Percentiles rank a stretch among this genome's conserved stretches.
Evolutionary conservation across 768 basidiomycete species (phyloP).

Genomic region (Crassisporium funariophilum): DNA sequence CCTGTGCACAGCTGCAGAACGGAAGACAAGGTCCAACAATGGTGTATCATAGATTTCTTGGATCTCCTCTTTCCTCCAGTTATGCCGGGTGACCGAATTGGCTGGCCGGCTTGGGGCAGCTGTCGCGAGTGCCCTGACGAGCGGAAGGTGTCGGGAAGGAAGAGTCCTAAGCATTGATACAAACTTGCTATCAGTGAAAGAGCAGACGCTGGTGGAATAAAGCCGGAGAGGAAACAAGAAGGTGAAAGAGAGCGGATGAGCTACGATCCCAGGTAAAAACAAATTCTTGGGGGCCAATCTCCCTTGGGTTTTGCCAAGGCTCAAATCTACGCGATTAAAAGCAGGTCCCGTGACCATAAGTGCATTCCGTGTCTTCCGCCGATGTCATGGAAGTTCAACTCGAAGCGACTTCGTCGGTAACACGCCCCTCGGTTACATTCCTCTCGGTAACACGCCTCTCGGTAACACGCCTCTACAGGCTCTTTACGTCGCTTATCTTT

Average conservation of each 20-base stretch:
- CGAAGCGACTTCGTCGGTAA: too few relatives aligned
- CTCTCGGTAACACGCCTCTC: too few relatives aligned
- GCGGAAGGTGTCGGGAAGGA: slow-evolving; percentile 25
- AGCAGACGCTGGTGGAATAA: slow-evolving; percentile 1
- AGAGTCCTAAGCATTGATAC: slow-evolving; percentile 49
- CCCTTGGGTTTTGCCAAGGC: slow-evolving; percentile 7
- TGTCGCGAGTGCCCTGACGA: slow-evolving; percentile 62
- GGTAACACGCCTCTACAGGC: too few relatives aligned
- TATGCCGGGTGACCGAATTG: slow-evolving; percentile 45
- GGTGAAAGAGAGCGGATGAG: slow-evolving; percentile 7
- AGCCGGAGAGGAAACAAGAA: neutral
- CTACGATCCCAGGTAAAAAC: slow-evolving; percentile 8
- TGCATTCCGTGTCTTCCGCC: slow-evolving; percentile 2
- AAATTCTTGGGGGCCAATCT: slow-evolving; percentile 17
- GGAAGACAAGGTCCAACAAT: slow-evolving; percentile 86
- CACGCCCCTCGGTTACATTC: too few relatives aligned
- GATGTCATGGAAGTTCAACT: too few relatives aligned
- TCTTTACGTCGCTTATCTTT: too few relatives aligned
- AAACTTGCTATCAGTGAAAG: too few relatives aligned
- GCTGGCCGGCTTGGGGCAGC: slow-evolving; percentile 28
- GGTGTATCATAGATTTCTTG: slow-evolving; percentile 85
- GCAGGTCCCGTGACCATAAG: slow-evolving; percentile 12
- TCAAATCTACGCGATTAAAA: slow-evolving; percentile 10
- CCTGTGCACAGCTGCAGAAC: slow-evolving; percentile 82
- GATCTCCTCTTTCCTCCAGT: slow-evolving; percentile 82